phyloP scores from a whole-genome alignment of 352 stramenopile genomes.

The Phytophthora pinifolia region DNA sequence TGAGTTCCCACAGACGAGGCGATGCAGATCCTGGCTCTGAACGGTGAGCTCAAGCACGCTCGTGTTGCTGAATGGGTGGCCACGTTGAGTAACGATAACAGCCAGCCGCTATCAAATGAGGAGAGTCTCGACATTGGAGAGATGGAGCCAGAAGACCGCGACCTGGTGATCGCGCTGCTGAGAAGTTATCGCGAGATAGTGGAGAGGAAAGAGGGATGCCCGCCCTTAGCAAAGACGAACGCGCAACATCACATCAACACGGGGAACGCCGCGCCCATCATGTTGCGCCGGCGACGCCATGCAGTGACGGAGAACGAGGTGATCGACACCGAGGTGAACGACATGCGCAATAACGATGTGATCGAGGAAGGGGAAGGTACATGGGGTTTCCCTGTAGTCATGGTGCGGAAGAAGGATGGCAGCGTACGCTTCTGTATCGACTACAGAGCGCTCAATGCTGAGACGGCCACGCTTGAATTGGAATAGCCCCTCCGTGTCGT shows the following conservation, averaged over 20 bases:
- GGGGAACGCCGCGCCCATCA: conserved; percentile 7
- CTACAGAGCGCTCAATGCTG: not conserved
- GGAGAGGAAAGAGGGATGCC: not conserved
- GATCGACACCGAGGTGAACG: not conserved
- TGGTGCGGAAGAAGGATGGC: conserved; percentile 1
- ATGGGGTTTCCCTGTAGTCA: conserved; percentile 19
- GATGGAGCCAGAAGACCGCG: not conserved
- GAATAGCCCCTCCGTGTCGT: too few species aligned
- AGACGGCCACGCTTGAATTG: too few species aligned
- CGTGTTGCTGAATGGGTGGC: too few species aligned
- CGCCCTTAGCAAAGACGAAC: not conserved
- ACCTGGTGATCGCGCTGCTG: not conserved
- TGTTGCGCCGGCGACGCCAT: not conserved
- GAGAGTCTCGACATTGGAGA: not conserved
- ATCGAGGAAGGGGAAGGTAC: conserved; percentile 9
- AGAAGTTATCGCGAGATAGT: not conserved
- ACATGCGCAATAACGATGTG: conserved; percentile 8
- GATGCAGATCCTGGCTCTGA: conserved; percentile 4
- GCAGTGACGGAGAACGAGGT: not conserved
- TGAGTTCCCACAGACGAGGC: conserved; percentile 16
- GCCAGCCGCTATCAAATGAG: not conserved
- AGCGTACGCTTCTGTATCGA: conserved; percentile 13
- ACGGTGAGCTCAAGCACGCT: not conserved
- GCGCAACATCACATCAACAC: not conserved
- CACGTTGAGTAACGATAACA: not conserved